These are phyloP conservation scores for Cordia subcordata DNA, from an alignment of 257 asterid genomes.

Conservation along the genomic window DNA sequence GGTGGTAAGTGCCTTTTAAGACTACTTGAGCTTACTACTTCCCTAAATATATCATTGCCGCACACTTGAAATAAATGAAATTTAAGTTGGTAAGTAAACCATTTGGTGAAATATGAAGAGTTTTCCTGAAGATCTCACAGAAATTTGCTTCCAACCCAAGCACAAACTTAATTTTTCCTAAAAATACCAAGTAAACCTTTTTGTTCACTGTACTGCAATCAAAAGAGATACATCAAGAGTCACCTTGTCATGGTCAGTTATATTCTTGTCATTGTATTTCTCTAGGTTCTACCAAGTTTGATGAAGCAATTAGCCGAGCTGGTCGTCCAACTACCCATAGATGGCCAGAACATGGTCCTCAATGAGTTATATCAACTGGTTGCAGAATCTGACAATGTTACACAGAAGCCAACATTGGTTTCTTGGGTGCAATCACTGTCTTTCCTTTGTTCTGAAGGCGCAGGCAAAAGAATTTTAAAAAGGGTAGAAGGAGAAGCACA, in stretches of 20 bases:
- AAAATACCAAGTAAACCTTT: neutral
- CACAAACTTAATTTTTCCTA: no score
- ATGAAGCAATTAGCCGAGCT: conserved; percentile 71
- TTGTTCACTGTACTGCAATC: conserved; percentile 1
- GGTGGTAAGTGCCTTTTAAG: no score
- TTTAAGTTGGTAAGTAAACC: no score
- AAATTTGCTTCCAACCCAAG: no score
- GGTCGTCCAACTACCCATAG: conserved; percentile 44
- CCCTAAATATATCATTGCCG: no score
- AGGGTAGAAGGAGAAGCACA: neutral
- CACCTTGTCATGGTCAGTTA: neutral
- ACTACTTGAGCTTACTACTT: no score
- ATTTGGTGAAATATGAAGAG: no score
- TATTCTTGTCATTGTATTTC: conserved; percentile 5
- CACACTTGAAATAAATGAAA: no score
- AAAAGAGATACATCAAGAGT: neutral
- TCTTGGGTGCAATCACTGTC: conserved; percentile 81
- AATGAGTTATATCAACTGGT: conserved; percentile 66
- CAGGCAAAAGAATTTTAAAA: conserved; percentile 8
- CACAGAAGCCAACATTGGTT: conserved; percentile 63
- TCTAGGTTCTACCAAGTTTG: conserved; percentile 64
- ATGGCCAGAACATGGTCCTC: conserved; percentile 49
- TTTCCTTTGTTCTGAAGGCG: conserved; percentile 48
- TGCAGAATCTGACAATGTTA: conserved; percentile 82
- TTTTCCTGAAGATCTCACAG: no score